Evolutionary conservation across 169 alveolate species (phyloP), one percentile per base, ranked within the genome.

Genomic region (Eimeria tenella): DNA sequence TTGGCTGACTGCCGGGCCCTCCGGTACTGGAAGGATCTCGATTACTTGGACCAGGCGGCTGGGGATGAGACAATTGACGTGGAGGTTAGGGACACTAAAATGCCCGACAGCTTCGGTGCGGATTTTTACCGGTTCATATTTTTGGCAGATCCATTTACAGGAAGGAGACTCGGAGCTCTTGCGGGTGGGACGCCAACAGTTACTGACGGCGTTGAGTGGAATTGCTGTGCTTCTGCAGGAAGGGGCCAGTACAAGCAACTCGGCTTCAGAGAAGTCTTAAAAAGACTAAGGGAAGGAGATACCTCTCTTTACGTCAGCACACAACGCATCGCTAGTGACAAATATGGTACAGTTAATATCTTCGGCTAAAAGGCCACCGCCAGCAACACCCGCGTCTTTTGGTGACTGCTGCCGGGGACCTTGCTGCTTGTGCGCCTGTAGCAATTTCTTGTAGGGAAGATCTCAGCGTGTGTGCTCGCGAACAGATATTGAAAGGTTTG

Each of bases 261-360:
- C 31, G 88, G 74, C 11, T 89, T 89, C 77, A 31, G 62, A 62
- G 81, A 71, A 19, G 53, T 89, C 21, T 9, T 89, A 49, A 52
- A 89, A 62, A 55, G 88, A 19, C 87, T 89, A 2, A 21, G n/a
- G 31, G 62, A 60, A 60, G 94, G 94, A n/a, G 88, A 89, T 79
- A 55, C 68, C 4, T 23, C 75, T 15, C 65, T 89, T 23, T 89
- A 89, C 77, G 77, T 89, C 60, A 89, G 88, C 53, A 89, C 94
- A 6, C 94, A 89, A 79, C 88, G 88, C 55, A 58, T 89, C 0
- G 60, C 86, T n/a, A 81, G 82, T n/a, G 62, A 55, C 50, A 70
- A 70, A 50, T 70, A 74, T 52, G 94, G 94, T 89, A 65, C 42
- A 31, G 42, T 31, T 31, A 31, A 31, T 31, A 31, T 31, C 42